A percentile compares a stretch with the other conserved stretches of the same genome.
These are phyloP conservation scores for Erigeron philadelphicus DNA, from an alignment of 140 eudicot genomes.

Conservation along the genomic window DNA sequence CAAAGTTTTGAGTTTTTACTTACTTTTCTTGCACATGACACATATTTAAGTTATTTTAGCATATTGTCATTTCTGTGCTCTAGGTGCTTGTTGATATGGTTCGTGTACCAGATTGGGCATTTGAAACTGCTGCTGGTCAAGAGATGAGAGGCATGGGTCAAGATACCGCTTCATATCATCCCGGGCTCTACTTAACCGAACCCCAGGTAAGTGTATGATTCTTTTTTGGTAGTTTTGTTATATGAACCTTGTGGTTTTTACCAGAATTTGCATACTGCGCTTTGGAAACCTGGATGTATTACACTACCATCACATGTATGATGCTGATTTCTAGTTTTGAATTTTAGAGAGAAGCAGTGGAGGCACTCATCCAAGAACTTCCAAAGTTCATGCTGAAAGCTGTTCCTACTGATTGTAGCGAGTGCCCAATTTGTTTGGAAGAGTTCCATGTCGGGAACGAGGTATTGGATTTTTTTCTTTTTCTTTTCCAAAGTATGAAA, in stretches of 20 bases:
- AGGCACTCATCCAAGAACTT: conserved; percentile 97
- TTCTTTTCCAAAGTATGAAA: too few species aligned
- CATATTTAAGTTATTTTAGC: neutral
- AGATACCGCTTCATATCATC: conserved; percentile 84
- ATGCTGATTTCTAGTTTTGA: conserved; percentile 16
- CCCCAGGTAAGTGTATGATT: conserved; percentile 55
- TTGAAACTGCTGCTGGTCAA: conserved; percentile 90
- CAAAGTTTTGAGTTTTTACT: neutral
- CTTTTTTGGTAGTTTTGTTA: neutral
- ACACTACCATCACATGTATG: neutral
- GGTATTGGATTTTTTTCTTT: conserved; percentile 38
- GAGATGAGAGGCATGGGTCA: conserved; percentile 97
- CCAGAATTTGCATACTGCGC: neutral
- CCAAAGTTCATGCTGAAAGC: conserved; percentile 93
- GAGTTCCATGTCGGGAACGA: conserved; percentile 97
- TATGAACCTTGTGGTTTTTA: neutral
- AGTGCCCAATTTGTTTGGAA: conserved; percentile 94
- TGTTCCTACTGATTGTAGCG: conserved; percentile 95
- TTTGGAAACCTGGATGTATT: too few species aligned
- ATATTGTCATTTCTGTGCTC: neutral
- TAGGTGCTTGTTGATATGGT: conserved; percentile 89
- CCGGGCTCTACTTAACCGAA: conserved; percentile 80
- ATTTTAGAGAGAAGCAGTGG: conserved; percentile 92
- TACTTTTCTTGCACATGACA: neutral
- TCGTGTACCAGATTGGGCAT: conserved; percentile 96